Conservation (phyloP, 495 filamentous ascomycete species). For the Schizothecium vesticola region DNA sequence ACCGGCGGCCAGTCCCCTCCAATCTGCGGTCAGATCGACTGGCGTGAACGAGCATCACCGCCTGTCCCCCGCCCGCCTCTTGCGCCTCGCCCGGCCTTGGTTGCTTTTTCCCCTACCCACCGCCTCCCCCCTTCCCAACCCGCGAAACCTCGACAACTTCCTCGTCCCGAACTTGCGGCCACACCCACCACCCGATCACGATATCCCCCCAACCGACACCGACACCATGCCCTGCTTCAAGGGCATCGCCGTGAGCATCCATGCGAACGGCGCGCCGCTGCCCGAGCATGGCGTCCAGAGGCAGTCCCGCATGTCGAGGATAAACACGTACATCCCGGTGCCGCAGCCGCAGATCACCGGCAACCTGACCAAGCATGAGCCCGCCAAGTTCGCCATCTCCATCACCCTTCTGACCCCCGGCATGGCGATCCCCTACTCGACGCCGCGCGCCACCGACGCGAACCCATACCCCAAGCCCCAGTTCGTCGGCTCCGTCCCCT, state of each 20-base stretch:
- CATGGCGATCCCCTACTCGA: constrained; percentile 82
- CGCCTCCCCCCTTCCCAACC: neutral
- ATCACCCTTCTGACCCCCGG: constrained; percentile 91
- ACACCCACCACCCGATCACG: neutral
- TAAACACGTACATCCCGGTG: constrained; percentile 94
- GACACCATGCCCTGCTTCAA: constrained; percentile 90
- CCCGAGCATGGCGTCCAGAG: constrained; percentile 92
- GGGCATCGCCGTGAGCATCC: constrained; percentile 93
- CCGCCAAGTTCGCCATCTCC: constrained; percentile 91
- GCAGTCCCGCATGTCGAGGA: constrained; percentile 81
- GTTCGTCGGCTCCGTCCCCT: constrained; percentile 64
- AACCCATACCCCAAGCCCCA: constrained; percentile 74
- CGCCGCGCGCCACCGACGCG: constrained; percentile 64
- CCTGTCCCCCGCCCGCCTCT: neutral
- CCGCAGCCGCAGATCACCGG: constrained; percentile 74
- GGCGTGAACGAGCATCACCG: neutral
- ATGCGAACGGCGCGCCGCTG: constrained; percentile 81
- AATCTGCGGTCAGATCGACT: neutral
- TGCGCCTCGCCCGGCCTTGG: neutral
- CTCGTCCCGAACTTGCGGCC: neutral
- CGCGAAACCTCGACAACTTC: neutral
- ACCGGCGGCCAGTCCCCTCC: neutral
- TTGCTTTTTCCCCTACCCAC: neutral
- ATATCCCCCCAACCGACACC: neutral
- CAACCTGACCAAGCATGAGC: constrained; percentile 69